A percentile compares a stretch with the other conserved stretches of the same genome.
phyloP scores from a whole-genome alignment of 2,329 filamentous ascomycete genomes.

The Rasamsonia emersonii region DNA sequence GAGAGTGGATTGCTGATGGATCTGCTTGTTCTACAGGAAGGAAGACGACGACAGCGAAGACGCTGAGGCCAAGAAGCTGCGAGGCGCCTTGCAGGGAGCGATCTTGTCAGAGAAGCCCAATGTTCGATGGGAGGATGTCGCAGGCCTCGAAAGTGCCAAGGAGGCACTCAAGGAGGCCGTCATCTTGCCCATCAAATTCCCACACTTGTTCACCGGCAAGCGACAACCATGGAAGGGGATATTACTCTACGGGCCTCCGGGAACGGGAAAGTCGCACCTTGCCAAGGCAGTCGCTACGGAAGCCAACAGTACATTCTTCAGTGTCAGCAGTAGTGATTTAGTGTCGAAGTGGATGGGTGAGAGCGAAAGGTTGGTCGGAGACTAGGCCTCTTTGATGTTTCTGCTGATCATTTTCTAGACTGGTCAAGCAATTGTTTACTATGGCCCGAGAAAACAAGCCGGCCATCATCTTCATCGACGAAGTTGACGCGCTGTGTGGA shows the following conservation, averaged over 20 bases:
- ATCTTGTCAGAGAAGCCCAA: slow-evolving; percentile 95
- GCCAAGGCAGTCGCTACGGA: slow-evolving; percentile 97
- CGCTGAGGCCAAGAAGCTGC: slow-evolving; percentile 89
- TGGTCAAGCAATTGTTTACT: slow-evolving; percentile 93
- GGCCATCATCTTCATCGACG: slow-evolving; percentile 97
- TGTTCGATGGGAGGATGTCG: slow-evolving; percentile 96
- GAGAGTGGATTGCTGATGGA: slow-evolving; percentile 4
- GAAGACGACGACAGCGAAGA: slow-evolving; percentile 64
- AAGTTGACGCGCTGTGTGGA: slow-evolving; percentile 92
- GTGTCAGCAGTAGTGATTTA: slow-evolving; percentile 90
- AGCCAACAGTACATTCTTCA: slow-evolving; percentile 98
- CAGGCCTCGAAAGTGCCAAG: slow-evolving; percentile 86
- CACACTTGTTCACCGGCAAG: slow-evolving; percentile 91
- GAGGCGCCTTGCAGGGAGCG: slow-evolving; percentile 80
- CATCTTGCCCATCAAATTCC: slow-evolving; percentile 95
- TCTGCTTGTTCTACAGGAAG: slow-evolving; percentile 22
- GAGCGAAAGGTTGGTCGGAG: slow-evolving; percentile 72
- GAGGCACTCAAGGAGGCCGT: slow-evolving; percentile 97
- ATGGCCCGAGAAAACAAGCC: slow-evolving; percentile 98
- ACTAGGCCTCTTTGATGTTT: not conserved
- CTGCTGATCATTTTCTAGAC: slow-evolving; percentile 39
- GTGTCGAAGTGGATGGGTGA: slow-evolving; percentile 99
- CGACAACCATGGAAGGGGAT: slow-evolving; percentile 98
- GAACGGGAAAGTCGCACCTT: slow-evolving; percentile 94
- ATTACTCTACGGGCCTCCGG: slow-evolving; percentile 86